A percentile compares a stretch with the other conserved stretches of the same genome.
Evolutionary conservation across 495 filamentous ascomycete species (phyloP).

Genomic region (Aspergillus diversus): DNA sequence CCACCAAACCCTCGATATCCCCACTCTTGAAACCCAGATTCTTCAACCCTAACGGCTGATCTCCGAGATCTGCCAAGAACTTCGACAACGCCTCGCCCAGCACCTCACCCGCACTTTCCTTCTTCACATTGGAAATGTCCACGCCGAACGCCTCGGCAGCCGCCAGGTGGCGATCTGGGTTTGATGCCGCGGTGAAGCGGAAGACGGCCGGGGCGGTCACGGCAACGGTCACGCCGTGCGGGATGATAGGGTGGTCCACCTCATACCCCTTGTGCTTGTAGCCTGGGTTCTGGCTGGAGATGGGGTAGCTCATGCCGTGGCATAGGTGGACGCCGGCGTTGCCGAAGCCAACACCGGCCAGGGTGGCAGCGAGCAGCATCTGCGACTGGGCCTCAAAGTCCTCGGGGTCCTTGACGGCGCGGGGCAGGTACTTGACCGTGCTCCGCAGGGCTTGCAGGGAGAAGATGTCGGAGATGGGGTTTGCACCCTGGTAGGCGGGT

Average conservation of each 20-base stretch:
- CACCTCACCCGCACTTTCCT: constrained; percentile 84
- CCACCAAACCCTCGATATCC: constrained; percentile 81
- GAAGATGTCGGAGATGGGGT: constrained; percentile 97
- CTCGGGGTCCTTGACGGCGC: constrained; percentile 82
- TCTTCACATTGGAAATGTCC: constrained; percentile 82
- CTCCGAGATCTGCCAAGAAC: constrained; percentile 82
- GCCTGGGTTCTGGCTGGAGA: constrained; percentile 88
- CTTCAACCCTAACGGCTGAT: constrained; percentile 86
- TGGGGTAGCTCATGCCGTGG: constrained; percentile 96
- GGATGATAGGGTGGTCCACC: constrained; percentile 76
- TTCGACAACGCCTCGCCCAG: constrained; percentile 76
- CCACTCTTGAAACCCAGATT: constrained; percentile 74
- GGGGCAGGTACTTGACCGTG: constrained; percentile 88
- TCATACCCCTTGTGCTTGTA: constrained; percentile 87
- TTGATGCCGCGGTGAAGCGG: constrained; percentile 85
- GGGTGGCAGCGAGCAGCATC: constrained; percentile 93
- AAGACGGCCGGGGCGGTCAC: constrained; percentile 95
- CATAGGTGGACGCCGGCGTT: constrained; percentile 97
- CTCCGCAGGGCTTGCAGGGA: constrained; percentile 76
- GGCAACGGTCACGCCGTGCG: constrained; percentile 93
- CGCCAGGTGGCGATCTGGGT: constrained; percentile 86
- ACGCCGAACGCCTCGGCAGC: constrained; percentile 92
- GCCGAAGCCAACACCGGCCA: constrained; percentile 95
- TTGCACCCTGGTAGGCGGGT: constrained; percentile 95
- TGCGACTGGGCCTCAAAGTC: constrained; percentile 88